Percentiles rank a stretch among this genome's conserved stretches.
phyloP scores from a whole-genome alignment of 306 rosid genomes.

The Macrotyloma uniflorum region DNA sequence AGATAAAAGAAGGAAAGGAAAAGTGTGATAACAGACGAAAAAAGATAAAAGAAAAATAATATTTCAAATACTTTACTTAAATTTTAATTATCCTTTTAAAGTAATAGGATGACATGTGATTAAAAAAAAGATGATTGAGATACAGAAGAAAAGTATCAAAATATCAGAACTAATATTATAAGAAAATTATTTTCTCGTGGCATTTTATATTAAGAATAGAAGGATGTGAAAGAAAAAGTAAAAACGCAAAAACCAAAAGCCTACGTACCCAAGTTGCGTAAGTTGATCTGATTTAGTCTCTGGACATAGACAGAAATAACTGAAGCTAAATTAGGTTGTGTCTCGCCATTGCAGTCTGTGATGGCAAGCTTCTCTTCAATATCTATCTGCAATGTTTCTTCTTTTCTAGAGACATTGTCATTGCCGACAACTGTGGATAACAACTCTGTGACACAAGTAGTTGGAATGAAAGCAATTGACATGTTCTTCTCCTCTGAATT shows the following conservation, averaged over 20 bases:
- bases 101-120: too few species aligned
- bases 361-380: neutral
- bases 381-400: neutral
- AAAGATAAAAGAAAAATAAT: too few species aligned
- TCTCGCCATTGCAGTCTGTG: neutral
- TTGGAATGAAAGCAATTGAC: neutral
- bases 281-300: neutral
- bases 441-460: neutral
- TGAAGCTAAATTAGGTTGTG: neutral
- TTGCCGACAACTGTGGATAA: neutral
- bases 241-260: neutral
- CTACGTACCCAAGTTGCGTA: conserved; percentile 5
- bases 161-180: too few species aligned
- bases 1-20: too few species aligned
- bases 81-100: too few species aligned
- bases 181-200: too few species aligned
- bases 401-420: neutral
- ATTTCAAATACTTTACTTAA: too few species aligned
- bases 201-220: too few species aligned
- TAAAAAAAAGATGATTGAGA: too few species aligned
- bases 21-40: too few species aligned
- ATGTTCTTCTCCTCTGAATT: neutral
- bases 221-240: too few species aligned
- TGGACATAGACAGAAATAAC: neutral
- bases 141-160: too few species aligned